Evolutionary conservation across 495 filamentous ascomycete species (phyloP).

Genomic region (Tetracladium marchalianum): DNA sequence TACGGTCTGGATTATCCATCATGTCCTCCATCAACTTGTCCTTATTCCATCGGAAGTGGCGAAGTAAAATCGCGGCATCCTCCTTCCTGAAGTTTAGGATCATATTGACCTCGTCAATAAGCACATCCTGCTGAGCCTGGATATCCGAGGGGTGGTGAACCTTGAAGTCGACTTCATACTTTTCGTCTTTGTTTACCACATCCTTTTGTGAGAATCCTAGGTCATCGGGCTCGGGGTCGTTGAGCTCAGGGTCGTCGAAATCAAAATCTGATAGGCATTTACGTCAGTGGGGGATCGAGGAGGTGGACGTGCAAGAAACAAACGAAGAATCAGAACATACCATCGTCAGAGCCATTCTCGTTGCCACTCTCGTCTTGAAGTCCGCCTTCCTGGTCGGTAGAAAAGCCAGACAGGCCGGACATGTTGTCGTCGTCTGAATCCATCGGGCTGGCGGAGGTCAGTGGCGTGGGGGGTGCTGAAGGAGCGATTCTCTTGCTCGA

Average conservation of each 20-base stretch:
- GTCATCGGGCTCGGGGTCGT: constrained; percentile 34
- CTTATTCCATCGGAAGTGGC: constrained; percentile 89
- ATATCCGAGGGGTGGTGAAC: constrained; percentile 74
- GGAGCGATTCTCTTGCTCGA: constrained; percentile 42
- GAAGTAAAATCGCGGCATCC: constrained; percentile 77
- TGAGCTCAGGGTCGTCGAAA: constrained; percentile 56
- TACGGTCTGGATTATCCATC: constrained; percentile 71
- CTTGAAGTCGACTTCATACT: constrained; percentile 74
- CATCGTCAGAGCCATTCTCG: constrained; percentile 60
- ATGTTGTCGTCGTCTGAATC: constrained; percentile 96
- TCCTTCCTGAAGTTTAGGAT: constrained; percentile 82
- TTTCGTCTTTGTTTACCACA: constrained; percentile 52
- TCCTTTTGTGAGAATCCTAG: constrained; percentile 73
- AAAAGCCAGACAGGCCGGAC: constrained; percentile 66
- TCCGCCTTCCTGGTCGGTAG: constrained; percentile 63
- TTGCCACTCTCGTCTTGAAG: constrained; percentile 71
- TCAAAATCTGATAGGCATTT: constrained; percentile 18
- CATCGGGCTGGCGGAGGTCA: constrained; percentile 58
- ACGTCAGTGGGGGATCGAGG: constrained; percentile 2
- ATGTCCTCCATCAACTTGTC: constrained; percentile 89
- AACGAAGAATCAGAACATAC: constrained; percentile 35
- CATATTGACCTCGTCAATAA: constrained; percentile 79
- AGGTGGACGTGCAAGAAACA: background rate
- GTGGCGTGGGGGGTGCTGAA: constrained; percentile 48
- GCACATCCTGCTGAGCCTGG: constrained; percentile 67